phyloP scores from a whole-genome alignment of 2,329 filamentous ascomycete genomes.

The Biscogniauxia mediterranea region DNA sequence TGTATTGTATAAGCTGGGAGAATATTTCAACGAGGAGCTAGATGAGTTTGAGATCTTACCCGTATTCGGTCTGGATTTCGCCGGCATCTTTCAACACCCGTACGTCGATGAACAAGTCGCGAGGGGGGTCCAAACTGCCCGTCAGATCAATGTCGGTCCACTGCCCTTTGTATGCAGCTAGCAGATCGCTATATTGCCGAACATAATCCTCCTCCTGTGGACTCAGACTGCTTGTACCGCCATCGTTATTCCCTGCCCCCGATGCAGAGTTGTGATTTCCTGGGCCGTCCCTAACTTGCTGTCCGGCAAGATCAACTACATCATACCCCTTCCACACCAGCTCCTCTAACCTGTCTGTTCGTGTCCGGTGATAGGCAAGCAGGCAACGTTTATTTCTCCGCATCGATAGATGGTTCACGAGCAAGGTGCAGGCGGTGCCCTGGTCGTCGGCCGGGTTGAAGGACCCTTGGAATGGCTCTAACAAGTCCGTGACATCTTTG shows the following conservation, averaged over 20 bases:
- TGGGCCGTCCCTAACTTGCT: constrained; percentile 47
- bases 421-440: constrained; percentile 79
- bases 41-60: constrained; percentile 54
- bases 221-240: constrained; percentile 72
- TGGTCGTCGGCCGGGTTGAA: constrained; percentile 85
- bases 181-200: constrained; percentile 82
- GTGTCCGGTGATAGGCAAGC: constrained; percentile 87
- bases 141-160: constrained; percentile 98
- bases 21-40: constrained; percentile 1
- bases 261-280: constrained; percentile 33
- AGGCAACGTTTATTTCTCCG: constrained; percentile 94
- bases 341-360: constrained; percentile 88
- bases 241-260: constrained; percentile 44
- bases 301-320: constrained; percentile 66
- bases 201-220: constrained; percentile 98
- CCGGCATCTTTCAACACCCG: constrained; percentile 94
- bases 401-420: constrained; percentile 94
- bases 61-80: constrained; percentile 98
- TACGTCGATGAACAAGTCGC: constrained; percentile 95
- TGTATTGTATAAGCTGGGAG: constrained; percentile 23
- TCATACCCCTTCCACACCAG: constrained; percentile 91
- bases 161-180: constrained; percentile 96
- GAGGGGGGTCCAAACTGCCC: constrained; percentile 88
- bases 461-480: constrained; percentile 78
- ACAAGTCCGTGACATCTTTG: constrained; percentile 74